A percentile compares a stretch with the other conserved stretches of the same genome.
These are phyloP conservation scores for Akanthomyces uredinophilus DNA, from an alignment of 2,329 filamentous ascomycete genomes.

Conservation along the genomic window DNA sequence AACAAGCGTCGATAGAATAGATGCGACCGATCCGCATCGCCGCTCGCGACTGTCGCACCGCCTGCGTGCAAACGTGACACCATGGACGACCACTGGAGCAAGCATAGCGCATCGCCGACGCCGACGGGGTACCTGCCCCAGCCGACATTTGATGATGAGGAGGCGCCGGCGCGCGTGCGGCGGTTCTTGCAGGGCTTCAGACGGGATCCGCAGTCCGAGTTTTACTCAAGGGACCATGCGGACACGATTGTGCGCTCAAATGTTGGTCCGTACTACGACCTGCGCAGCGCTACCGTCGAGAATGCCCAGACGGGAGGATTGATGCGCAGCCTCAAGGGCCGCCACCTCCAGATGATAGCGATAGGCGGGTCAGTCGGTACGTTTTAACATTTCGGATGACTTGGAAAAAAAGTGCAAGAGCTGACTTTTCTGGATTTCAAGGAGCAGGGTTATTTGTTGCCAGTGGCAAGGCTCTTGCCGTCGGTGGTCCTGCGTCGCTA, in stretches of 20 bases:
- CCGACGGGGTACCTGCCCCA: background rate
- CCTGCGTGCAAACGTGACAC: background rate
- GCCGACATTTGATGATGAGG: background rate
- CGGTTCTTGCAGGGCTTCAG: slow-evolving; percentile 12
- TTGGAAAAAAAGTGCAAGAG: background rate
- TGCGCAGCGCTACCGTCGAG: slow-evolving; percentile 10
- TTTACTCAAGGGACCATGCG: background rate
- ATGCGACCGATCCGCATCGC: background rate
- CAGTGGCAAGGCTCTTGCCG: slow-evolving; percentile 59
- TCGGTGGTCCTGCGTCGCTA: slow-evolving; percentile 66
- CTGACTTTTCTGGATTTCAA: background rate
- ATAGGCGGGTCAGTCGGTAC: slow-evolving; percentile 77
- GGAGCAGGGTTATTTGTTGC: slow-evolving; percentile 71
- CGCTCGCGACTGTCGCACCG: background rate
- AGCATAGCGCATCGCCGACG: background rate
- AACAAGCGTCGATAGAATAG: background rate
- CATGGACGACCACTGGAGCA: slow-evolving; percentile 4
- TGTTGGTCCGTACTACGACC: slow-evolving; percentile 9
- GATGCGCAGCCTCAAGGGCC: slow-evolving; percentile 51
- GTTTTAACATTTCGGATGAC: background rate
- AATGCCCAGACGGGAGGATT: slow-evolving; percentile 11
- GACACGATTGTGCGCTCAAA: background rate
- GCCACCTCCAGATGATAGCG: slow-evolving; percentile 89
- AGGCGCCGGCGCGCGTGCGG: background rate
- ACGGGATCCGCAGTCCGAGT: slow-evolving; percentile 10